A percentile compares a stretch with the other conserved stretches of the same genome.
These are phyloP conservation scores for Claviceps digitariae DNA, from an alignment of 2,329 filamentous ascomycete genomes.

Conservation along the genomic window DNA sequence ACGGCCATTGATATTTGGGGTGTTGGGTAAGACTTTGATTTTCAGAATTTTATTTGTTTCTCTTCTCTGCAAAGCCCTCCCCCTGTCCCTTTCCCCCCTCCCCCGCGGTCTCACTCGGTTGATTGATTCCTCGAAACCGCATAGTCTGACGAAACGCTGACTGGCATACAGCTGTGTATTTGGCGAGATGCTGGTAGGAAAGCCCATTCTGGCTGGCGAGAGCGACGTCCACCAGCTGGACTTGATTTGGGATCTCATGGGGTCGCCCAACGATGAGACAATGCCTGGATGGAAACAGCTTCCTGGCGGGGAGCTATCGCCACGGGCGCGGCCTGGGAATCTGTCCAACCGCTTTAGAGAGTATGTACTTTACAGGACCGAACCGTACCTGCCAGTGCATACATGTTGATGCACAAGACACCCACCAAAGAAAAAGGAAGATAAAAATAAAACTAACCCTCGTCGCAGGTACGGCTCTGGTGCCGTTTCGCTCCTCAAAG, in stretches of 20 bases:
- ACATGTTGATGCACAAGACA: background rate
- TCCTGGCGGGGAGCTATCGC: slow-evolving; percentile 65
- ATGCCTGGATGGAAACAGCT: slow-evolving; percentile 87
- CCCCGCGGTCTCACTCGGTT: background rate
- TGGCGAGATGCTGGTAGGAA: slow-evolving; percentile 90
- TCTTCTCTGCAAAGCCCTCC: no score
- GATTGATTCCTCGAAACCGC: background rate
- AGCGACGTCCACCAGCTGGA: slow-evolving; percentile 83
- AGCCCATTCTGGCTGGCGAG: slow-evolving; percentile 82
- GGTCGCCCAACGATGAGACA: slow-evolving; percentile 72
- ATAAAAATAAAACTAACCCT: background rate
- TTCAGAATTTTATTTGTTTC: background rate
- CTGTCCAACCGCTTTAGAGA: slow-evolving; percentile 64
- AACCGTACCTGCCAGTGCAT: background rate
- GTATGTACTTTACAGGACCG: slow-evolving; percentile 24
- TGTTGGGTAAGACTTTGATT: slow-evolving; percentile 54
- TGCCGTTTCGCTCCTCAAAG: slow-evolving; percentile 66
- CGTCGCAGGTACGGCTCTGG: slow-evolving; percentile 44
- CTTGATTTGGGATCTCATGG: slow-evolving; percentile 86
- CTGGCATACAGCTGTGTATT: slow-evolving; percentile 93
- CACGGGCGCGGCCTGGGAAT: slow-evolving; percentile 49
- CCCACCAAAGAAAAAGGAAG: background rate
- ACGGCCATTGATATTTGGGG: slow-evolving; percentile 98
- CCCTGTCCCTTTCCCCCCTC: no score
- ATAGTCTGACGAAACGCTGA: no score